Evolutionary conservation across 2,329 filamentous ascomycete genomes (phyloP).

Genomic region (Waltergamsia citrina): DNA sequence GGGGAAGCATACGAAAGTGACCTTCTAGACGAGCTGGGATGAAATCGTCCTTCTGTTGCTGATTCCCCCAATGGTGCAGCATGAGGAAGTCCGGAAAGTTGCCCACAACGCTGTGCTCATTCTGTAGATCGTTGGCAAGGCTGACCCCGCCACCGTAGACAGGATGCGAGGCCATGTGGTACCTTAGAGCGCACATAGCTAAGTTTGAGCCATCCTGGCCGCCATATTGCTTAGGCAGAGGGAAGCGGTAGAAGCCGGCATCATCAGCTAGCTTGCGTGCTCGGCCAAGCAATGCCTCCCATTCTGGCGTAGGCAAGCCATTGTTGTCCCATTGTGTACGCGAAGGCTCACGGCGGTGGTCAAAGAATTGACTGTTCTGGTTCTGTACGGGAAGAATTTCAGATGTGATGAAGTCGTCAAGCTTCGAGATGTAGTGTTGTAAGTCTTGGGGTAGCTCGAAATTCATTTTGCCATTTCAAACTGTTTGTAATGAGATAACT

Average conservation of each 20-base stretch:
- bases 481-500: not conserved
- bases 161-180: conserved; percentile 8
- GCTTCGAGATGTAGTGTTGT: conserved; percentile 5
- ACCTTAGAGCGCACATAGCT: conserved; percentile 9
- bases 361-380: conserved; percentile 9
- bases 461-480: conserved; percentile 5
- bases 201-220: conserved; percentile 7
- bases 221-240: conserved; percentile 7
- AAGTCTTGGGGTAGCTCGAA: conserved; percentile 7
- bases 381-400: conserved; percentile 7
- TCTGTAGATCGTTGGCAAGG: conserved; percentile 9
- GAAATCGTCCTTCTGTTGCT: conserved; percentile 4
- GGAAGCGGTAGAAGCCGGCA: conserved; percentile 9
- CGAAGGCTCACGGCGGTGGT: conserved; percentile 8
- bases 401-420: conserved; percentile 6
- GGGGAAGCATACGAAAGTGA: not conserved
- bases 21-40: conserved; percentile 6
- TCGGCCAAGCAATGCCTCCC: conserved; percentile 6
- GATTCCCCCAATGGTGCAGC: conserved; percentile 7
- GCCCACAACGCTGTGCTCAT: conserved; percentile 9
- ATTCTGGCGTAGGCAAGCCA: conserved; percentile 7
- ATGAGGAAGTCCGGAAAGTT: conserved; percentile 9
- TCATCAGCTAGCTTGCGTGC: conserved; percentile 6
- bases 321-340: conserved; percentile 10
- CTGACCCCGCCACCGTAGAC: conserved; percentile 10